Evolutionary conservation across 176 grass and related monocot species (phyloP).

Genomic region (sorghum (Sorghum bicolor)): DNA sequence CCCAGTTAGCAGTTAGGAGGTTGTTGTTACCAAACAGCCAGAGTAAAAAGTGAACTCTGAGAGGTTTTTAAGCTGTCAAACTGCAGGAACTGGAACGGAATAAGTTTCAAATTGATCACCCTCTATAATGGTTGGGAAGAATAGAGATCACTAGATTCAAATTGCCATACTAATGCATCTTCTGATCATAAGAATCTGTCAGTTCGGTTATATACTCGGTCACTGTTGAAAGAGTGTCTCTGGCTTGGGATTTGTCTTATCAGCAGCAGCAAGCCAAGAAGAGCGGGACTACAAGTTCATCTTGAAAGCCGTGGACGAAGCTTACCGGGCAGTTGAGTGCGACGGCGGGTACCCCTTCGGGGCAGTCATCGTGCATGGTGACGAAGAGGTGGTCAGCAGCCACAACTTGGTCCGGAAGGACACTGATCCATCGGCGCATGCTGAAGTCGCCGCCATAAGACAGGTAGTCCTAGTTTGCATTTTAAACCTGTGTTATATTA

Average conservation of each 20-base stretch:
- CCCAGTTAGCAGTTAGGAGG: no score
- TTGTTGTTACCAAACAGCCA: no score
- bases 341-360: constrained; percentile 74
- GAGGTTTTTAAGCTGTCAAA: no score
- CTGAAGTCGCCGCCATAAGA: constrained; percentile 74
- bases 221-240: neutral
- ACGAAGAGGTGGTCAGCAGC: constrained; percentile 58
- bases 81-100: no score
- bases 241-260: neutral
- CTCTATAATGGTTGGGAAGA: no score
- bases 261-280: constrained; percentile 35
- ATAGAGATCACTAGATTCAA: no score
- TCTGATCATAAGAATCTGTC: neutral
- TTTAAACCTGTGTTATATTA: neutral
- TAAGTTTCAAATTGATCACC: no score
- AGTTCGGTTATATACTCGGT: neutral
- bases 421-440: constrained; percentile 79
- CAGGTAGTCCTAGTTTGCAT: constrained; percentile 30
- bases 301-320: constrained; percentile 62
- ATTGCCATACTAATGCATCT: no score
- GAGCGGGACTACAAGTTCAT: constrained; percentile 70
- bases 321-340: constrained; percentile 53
- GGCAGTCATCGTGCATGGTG: constrained; percentile 60
- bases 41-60: no score
- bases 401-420: constrained; percentile 74